phyloP scores from a whole-genome alignment of 208 protist species.

The Plasmodiophora brassicae region DNA sequence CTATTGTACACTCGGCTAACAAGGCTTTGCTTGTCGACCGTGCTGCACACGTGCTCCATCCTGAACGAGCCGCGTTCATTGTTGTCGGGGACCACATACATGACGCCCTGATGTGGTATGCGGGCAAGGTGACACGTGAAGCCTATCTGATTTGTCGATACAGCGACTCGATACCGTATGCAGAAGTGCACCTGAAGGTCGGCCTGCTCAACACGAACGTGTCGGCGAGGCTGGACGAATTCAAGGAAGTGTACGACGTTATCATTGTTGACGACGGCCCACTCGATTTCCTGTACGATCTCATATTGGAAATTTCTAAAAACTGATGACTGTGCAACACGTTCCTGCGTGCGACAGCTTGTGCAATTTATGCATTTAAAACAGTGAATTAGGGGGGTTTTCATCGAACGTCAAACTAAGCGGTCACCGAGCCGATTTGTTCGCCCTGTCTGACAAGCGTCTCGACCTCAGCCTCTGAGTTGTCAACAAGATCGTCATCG shows the following conservation, averaged over 20 bases:
- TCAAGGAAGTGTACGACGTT: slow-evolving; percentile 26
- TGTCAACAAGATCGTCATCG: not conserved
- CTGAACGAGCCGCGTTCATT: slow-evolving; percentile 9
- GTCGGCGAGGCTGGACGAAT: not conserved
- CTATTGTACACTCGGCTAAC: not conserved
- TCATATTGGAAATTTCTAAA: not conserved
- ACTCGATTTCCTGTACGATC: not conserved
- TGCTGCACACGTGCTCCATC: not conserved
- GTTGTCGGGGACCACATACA: slow-evolving; percentile 8
- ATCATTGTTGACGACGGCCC: slow-evolving; percentile 30
- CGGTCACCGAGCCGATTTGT: too few relatives aligned
- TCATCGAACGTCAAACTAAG: too few relatives aligned
- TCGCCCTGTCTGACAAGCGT: too few relatives aligned
- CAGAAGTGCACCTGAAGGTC: slow-evolving; percentile 24
- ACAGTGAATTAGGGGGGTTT: too few relatives aligned
- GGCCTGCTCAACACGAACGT: slow-evolving; percentile 1
- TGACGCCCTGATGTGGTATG: slow-evolving; percentile 15
- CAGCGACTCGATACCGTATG: not conserved
- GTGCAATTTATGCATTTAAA: too few relatives aligned
- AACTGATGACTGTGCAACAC: too few relatives aligned
- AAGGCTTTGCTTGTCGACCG: not conserved
- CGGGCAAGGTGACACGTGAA: too few relatives aligned
- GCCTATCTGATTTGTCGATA: too few relatives aligned
- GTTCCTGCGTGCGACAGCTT: too few relatives aligned
- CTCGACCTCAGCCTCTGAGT: not conserved